These are phyloP conservation scores for Wallacemonas sp. DNA, from an alignment of 208 protist genomes.

Conservation along the genomic window DNA sequence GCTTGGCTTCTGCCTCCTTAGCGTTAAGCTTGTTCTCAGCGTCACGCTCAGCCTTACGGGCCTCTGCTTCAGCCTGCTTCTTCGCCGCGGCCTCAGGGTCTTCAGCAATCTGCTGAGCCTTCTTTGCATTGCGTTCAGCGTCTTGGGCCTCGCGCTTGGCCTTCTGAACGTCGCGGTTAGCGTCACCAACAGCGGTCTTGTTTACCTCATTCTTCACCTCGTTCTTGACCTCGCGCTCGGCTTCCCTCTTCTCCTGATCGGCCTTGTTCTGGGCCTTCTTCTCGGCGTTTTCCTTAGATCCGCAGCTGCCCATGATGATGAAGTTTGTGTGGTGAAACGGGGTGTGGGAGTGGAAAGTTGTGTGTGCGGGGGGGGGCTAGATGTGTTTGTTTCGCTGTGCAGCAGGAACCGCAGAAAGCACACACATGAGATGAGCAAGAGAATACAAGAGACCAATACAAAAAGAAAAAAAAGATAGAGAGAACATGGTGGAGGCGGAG, in stretches of 20 bases:
- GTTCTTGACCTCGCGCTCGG: background rate
- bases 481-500: background rate
- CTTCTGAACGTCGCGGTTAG: conserved; percentile 8
- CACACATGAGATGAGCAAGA: too few relatives aligned
- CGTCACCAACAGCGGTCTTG: conserved; percentile 17
- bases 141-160: background rate
- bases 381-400: too few relatives aligned
- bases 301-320: conserved; percentile 17
- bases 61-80: conserved; percentile 14
- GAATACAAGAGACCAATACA: too few relatives aligned
- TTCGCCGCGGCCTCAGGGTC: conserved; percentile 4
- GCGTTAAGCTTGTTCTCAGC: conserved; percentile 18
- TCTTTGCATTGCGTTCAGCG: conserved; percentile 7
- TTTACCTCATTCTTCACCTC: conserved; percentile 8
- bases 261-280: conserved; percentile 12
- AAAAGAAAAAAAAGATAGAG: conserved; percentile 3
- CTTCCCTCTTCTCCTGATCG: conserved; percentile 6
- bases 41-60: conserved; percentile 14
- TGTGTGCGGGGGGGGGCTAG: background rate
- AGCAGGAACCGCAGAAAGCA: too few relatives aligned
- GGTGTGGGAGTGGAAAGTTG: background rate
- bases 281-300: conserved; percentile 11
- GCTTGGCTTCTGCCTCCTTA: conserved; percentile 19
- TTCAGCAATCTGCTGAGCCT: conserved; percentile 7
- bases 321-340: background rate